Conservation (phyloP, 108 stramenopile genomes). For the Pseudonitzschia multistriata region DNA sequence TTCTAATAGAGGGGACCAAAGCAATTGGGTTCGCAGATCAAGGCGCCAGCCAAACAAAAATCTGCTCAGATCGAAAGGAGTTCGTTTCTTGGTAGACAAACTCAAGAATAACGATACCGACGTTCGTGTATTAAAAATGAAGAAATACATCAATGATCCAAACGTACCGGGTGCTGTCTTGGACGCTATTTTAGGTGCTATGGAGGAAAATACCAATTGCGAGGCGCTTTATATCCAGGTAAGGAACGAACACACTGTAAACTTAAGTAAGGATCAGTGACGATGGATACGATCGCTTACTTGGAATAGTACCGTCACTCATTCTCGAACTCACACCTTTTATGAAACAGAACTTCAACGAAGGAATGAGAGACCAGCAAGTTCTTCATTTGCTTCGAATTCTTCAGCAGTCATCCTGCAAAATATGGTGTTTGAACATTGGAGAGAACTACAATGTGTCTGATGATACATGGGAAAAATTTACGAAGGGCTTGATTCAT, state of each 20-base stretch:
- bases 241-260: conserved; percentile 7
- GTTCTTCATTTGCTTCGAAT: conserved; percentile 80
- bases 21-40: conserved; percentile 78
- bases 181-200: conserved; percentile 81
- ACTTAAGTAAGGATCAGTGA: too few species aligned
- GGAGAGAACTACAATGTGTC: conserved; percentile 92
- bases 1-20: conserved; percentile 5
- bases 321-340: too few species aligned
- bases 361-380: conserved; percentile 86
- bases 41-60: conserved; percentile 73
- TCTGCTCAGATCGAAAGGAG: conserved; percentile 53
- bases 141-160: conserved; percentile 84
- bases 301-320: too few species aligned
- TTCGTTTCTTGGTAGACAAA: conserved; percentile 68
- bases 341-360: conserved; percentile 88
- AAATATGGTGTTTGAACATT: conserved; percentile 91
- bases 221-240: conserved; percentile 92
- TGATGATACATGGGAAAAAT: conserved; percentile 75
- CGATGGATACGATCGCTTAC: too few species aligned
- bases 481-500: conserved; percentile 73
- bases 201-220: conserved; percentile 88
- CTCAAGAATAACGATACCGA: conserved; percentile 73
- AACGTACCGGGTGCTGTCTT: conserved; percentile 79
- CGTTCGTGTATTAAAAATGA: conserved; percentile 91
- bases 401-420: conserved; percentile 72